Conservation (phyloP, 2,329 filamentous ascomycete species). For the Claviceps pusilla region DNA sequence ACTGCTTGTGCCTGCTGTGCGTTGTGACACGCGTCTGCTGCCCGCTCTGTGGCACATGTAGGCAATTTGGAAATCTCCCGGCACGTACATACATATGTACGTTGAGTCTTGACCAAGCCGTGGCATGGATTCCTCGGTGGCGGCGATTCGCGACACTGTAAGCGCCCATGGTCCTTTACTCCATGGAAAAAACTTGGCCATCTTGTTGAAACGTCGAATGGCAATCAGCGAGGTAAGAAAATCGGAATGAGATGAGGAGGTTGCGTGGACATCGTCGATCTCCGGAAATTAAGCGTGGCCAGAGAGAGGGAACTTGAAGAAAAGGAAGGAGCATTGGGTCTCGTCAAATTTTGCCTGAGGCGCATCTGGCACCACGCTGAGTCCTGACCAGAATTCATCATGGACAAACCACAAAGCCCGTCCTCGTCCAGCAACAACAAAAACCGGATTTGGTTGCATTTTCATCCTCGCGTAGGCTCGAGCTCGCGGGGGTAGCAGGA, state of each 20-base stretch:
- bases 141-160: background rate
- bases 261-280: background rate
- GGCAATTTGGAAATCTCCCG: background rate
- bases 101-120: background rate
- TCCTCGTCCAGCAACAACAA: background rate
- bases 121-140: too few species aligned
- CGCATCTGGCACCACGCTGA: background rate
- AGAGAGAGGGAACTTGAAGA: background rate
- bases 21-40: conserved; percentile 1
- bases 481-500: background rate
- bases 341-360: background rate
- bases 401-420: background rate
- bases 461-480: background rate
- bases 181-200: background rate
- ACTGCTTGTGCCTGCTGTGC: background rate
- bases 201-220: background rate
- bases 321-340: background rate
- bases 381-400: background rate
- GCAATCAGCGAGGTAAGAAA: background rate
- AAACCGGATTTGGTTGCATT: background rate
- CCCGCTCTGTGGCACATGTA: background rate
- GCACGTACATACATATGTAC: background rate
- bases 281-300: background rate
- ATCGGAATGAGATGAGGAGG: background rate
- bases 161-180: background rate